Evolutionary conservation across 2,329 filamentous ascomycete species (phyloP), one percentile per base, ranked within the genome.

Genomic region (Trichoderma citrinoviride): DNA sequence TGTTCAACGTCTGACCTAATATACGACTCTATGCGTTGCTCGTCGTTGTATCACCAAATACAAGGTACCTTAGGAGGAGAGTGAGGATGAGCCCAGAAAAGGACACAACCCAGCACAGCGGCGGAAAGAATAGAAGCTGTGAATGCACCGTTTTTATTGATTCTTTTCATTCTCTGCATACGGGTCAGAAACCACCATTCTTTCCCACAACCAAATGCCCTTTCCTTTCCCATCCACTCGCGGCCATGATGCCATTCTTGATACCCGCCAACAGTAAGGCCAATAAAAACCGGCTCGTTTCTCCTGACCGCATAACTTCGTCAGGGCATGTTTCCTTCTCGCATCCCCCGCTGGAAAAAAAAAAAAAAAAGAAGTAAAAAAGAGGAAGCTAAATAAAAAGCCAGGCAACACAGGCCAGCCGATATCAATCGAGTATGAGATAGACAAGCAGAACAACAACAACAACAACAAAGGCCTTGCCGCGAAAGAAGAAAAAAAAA

Each of bases 271-370:
- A 61, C 29, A 55, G n/a, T 49, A 61, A 33, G 50, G 23, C 56
- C 47, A 27, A n/a, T n/a, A n/a, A 5, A 37, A 37, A 62, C 49
- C 21, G 33, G 50, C 64, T 64, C 29, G 33, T 66, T 66, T 66
- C 64, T 53, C 64, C 52, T 41, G 44, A 37, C 53, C 25, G 54
- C 62, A 60, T 65, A 65, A 65, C 46, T 65, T 65, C 62, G 25
- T 65, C 46, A 61, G 54, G 57, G 23, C 62, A 65, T 37, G 14
- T 60, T 44, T 58, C 62, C 43, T 52, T 65, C 55, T 46, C 62
- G 44, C 53, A 37, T 14, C 40, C 62, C 46, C 21, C 19, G 43
- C 33, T 37, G 10, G 7, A 14, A 33, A 10, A 33, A 10, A 8
- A 33, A 1, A 37, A 37, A 14, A 4, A 37, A 1, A 37, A 37